phyloP scores from a whole-genome alignment of 2,329 filamentous ascomycete genomes.

The Alternaria ethzedia region DNA sequence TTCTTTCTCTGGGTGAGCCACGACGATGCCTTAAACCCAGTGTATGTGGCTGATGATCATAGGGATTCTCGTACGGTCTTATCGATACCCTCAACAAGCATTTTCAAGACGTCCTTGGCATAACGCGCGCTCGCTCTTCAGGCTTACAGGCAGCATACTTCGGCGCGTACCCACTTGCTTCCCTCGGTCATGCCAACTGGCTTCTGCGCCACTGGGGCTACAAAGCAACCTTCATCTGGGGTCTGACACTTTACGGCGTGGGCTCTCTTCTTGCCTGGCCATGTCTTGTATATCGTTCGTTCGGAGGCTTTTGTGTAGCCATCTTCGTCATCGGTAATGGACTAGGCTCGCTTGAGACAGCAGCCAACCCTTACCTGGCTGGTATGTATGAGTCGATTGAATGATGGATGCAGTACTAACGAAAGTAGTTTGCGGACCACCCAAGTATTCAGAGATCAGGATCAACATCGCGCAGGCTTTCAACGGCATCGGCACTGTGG shows the following conservation, averaged over 20 bases:
- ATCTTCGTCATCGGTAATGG: constrained; percentile 63
- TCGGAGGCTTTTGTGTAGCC: constrained; percentile 66
- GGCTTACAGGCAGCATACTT: constrained; percentile 59
- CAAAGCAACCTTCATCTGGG: constrained; percentile 57
- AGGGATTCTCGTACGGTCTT: constrained; percentile 63
- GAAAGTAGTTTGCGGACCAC: constrained; percentile 60
- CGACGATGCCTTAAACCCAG: not conserved
- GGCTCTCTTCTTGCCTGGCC: constrained; percentile 67
- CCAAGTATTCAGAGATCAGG: constrained; percentile 63
- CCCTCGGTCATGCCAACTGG: constrained; percentile 57
- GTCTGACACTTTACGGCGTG: constrained; percentile 62
- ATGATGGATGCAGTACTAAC: not conserved
- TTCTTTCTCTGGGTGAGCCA: constrained; percentile 67
- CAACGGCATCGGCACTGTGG: constrained; percentile 64
- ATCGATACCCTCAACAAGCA: constrained; percentile 62
- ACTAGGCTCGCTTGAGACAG: constrained; percentile 63
- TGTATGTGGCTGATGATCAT: not conserved
- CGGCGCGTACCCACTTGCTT: constrained; percentile 58
- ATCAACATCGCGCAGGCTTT: constrained; percentile 66
- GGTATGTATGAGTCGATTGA: not conserved
- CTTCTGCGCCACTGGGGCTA: constrained; percentile 58
- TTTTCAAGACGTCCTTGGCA: constrained; percentile 54
- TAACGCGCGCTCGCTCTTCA: constrained; percentile 53
- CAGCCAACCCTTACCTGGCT: constrained; percentile 58
- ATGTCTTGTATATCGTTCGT: constrained; percentile 60